A percentile compares a stretch with the other conserved stretches of the same genome.
These are phyloP conservation scores for Protea cynaroides DNA, from an alignment of 164 flowering plant species.

Conservation along the genomic window DNA sequence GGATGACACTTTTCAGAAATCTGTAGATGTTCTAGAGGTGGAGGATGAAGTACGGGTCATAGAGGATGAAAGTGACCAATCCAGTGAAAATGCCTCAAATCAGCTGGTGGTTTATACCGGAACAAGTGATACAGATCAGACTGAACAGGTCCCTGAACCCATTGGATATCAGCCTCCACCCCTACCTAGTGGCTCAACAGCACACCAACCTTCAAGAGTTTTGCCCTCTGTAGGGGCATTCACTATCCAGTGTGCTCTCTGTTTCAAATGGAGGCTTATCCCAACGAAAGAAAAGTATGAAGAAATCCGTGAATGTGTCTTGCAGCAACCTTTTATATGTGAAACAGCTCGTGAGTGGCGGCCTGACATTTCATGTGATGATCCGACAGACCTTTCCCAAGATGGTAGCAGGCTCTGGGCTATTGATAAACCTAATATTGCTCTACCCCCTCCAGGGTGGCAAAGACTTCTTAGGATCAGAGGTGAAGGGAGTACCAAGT, in stretches of 20 bases:
- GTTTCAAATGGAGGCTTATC: slow-evolving; percentile 88
- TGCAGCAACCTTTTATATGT: slow-evolving; percentile 64
- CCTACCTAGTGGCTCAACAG: slow-evolving; percentile 9
- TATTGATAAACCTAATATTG: slow-evolving; percentile 82
- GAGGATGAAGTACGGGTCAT: no score
- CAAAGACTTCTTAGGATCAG: slow-evolving; percentile 68
- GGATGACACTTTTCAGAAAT: not conserved
- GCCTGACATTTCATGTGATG: slow-evolving; percentile 70
- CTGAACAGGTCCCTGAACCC: slow-evolving; percentile 26
- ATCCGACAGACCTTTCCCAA: slow-evolving; percentile 69
- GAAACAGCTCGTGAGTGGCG: slow-evolving; percentile 76
- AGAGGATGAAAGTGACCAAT: no score
- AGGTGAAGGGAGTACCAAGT: slow-evolving; percentile 80
- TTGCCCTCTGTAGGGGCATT: slow-evolving; percentile 74
- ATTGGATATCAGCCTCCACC: slow-evolving; percentile 17
- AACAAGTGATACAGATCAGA: slow-evolving; percentile 21
- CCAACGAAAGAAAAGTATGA: slow-evolving; percentile 89
- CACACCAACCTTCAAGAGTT: slow-evolving; percentile 28
- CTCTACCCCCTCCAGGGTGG: slow-evolving; percentile 94
- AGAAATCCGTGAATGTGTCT: slow-evolving; percentile 68
- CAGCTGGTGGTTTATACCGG: slow-evolving; percentile 54
- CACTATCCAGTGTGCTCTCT: slow-evolving; percentile 80
- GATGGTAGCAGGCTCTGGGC: slow-evolving; percentile 93
- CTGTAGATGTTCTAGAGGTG: not conserved
- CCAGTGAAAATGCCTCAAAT: no score